phyloP scores from a whole-genome alignment of 2,329 filamentous ascomycete genomes.

The Pyrenochaeta sp. region DNA sequence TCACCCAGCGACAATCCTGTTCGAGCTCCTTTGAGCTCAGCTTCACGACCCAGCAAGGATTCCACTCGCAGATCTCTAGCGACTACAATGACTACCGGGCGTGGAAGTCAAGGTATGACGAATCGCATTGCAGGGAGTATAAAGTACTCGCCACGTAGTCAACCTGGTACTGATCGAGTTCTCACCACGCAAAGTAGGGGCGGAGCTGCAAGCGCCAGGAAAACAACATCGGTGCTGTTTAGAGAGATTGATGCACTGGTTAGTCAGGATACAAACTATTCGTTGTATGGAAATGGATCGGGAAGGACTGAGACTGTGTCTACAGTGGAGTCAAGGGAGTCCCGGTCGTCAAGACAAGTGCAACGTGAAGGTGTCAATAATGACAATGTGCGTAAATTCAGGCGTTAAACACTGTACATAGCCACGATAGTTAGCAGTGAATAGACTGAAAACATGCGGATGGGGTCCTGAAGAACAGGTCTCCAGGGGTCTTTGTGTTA shows the following conservation, averaged over 20 bases:
- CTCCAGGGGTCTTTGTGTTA: no score
- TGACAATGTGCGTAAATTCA: no score
- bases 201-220: slow-evolving; percentile 8
- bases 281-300: slow-evolving; percentile 14
- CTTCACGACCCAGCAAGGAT: slow-evolving; percentile 10
- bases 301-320: not conserved
- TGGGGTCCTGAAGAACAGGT: no score
- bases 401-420: no score
- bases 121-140: slow-evolving; percentile 5
- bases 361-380: no score
- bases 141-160: not conserved
- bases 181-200: not conserved
- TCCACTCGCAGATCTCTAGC: slow-evolving; percentile 16
- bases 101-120: slow-evolving; percentile 20
- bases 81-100: slow-evolving; percentile 31
- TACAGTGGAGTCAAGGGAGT: no score
- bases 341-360: no score
- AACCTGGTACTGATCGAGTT: not conserved
- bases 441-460: no score
- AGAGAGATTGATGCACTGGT: slow-evolving; percentile 40
- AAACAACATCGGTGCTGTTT: slow-evolving; percentile 35
- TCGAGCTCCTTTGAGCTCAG: not conserved
- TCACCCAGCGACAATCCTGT: not conserved
- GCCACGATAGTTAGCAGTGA: no score
- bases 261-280: slow-evolving; percentile 12